A percentile compares a stretch with the other conserved stretches of the same genome.
These are phyloP conservation scores for Emiliania huxleyi DNA, from an alignment of 78 protist genomes.

Conservation along the genomic window DNA sequence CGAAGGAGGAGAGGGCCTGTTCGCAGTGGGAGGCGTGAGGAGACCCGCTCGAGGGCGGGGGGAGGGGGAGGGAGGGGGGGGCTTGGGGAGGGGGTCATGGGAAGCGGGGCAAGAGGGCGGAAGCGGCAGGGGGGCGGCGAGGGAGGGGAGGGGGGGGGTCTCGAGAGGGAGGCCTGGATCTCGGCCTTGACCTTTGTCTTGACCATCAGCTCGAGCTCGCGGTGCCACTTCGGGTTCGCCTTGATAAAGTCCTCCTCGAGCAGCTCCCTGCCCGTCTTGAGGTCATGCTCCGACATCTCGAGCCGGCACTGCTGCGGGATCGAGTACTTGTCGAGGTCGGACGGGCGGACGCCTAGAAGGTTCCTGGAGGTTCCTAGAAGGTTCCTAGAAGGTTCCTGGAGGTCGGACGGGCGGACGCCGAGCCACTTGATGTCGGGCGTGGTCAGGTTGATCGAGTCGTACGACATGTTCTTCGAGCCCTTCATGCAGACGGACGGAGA, in stretches of 20 bases:
- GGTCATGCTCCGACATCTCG: conserved; percentile 64
- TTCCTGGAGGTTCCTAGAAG: no score
- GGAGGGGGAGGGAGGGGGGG: no score
- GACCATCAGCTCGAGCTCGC: conserved; percentile 64
- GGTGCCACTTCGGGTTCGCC: conserved; percentile 18
- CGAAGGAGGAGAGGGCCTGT: conserved; percentile 63
- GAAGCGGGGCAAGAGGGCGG: neutral
- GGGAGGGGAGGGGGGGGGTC: no score
- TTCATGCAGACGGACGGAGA: conserved; percentile 63
- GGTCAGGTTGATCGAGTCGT: conserved; percentile 66
- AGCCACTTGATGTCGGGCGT: conserved; percentile 77
- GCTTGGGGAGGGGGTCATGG: no score
- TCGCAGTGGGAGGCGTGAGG: no score
- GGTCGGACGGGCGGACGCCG: conserved; percentile 72
- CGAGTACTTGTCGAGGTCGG: conserved; percentile 54
- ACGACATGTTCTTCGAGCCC: conserved; percentile 73
- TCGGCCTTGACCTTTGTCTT: conserved; percentile 67
- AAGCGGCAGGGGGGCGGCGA: no score
- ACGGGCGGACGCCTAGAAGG: conserved; percentile 76
- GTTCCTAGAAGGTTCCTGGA: no score
- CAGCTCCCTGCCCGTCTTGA: conserved; percentile 41
- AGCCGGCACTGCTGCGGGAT: conserved; percentile 55
- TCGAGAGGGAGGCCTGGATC: no score
- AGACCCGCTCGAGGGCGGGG: no score
- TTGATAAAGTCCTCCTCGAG: conserved; percentile 19